These are phyloP conservation scores for Aquilaria malaccensis DNA, from an alignment of 345 rosid species.

Conservation along the genomic window DNA sequence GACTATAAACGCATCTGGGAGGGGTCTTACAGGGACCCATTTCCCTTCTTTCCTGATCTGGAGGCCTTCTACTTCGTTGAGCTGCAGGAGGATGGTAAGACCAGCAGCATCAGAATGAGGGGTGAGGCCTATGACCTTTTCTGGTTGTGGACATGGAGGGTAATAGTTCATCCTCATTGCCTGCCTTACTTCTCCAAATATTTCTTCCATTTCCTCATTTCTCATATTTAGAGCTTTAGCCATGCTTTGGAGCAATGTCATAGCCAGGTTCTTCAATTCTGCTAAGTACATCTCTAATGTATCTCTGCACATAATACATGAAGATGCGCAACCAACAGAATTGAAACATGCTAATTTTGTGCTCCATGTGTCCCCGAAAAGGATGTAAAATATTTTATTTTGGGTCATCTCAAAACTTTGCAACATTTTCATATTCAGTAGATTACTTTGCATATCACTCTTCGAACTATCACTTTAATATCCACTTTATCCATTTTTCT, in stretches of 20 bases:
- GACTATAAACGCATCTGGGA: slow-evolving; percentile 27
- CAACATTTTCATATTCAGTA: not conserved
- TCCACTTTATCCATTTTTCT: too few species aligned
- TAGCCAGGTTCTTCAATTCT: slow-evolving; percentile 22
- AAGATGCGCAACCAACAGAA: too few species aligned
- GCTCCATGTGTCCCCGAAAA: not conserved
- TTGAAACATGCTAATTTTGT: too few species aligned
- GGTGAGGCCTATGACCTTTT: slow-evolving; percentile 22
- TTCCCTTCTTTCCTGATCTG: slow-evolving; percentile 26
- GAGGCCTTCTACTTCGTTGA: slow-evolving; percentile 26
- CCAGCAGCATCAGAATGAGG: slow-evolving; percentile 27
- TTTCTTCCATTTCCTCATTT: slow-evolving; percentile 22
- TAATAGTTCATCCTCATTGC: slow-evolving; percentile 30
- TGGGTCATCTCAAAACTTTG: too few species aligned
- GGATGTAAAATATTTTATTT: too few species aligned
- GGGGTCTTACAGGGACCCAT: slow-evolving; percentile 28
- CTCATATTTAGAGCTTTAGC: slow-evolving; percentile 21
- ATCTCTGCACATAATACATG: slow-evolving; percentile 16
- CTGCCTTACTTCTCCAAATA: slow-evolving; percentile 23
- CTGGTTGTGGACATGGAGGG: slow-evolving; percentile 27
- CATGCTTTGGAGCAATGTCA: slow-evolving; percentile 16
- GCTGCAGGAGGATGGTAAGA: slow-evolving; percentile 26
- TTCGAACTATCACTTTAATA: too few species aligned
- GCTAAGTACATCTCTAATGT: slow-evolving; percentile 23
- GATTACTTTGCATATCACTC: too few species aligned